phyloP scores from a whole-genome alignment of 352 stramenopile genomes.

The Phytophthora vignae region DNA sequence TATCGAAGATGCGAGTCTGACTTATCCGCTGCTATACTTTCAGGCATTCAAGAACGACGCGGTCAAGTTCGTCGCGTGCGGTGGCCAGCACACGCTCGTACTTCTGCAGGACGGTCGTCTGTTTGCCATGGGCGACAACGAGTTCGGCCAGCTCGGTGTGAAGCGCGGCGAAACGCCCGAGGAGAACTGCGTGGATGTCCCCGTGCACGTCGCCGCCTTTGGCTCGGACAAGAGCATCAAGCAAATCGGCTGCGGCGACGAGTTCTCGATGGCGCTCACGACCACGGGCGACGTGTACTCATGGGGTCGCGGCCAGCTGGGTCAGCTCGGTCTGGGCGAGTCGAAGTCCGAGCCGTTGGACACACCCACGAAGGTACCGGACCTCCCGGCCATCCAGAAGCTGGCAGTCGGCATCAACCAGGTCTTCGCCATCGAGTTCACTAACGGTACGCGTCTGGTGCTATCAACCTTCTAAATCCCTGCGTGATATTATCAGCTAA shows the following conservation, averaged over 20 bases:
- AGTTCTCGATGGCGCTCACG: slow-evolving; percentile 73
- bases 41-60: slow-evolving; percentile 65
- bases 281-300: slow-evolving; percentile 63
- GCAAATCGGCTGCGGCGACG: slow-evolving; percentile 65
- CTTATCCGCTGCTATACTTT: background rate
- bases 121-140: slow-evolving; percentile 80
- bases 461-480: background rate
- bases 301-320: slow-evolving; percentile 78
- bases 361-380: slow-evolving; percentile 60
- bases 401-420: slow-evolving; percentile 75
- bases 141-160: slow-evolving; percentile 71
- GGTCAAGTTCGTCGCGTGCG: slow-evolving; percentile 70
- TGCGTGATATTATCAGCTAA: background rate
- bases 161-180: slow-evolving; percentile 38
- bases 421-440: slow-evolving; percentile 82
- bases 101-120: slow-evolving; percentile 67
- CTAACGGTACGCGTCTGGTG: slow-evolving; percentile 52
- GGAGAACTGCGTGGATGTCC: slow-evolving; percentile 45
- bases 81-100: slow-evolving; percentile 75
- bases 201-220: slow-evolving; percentile 42
- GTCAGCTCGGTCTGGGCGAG: slow-evolving; percentile 69
- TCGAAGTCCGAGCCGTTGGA: slow-evolving; percentile 41
- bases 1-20: too few relatives aligned
- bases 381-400: slow-evolving; percentile 68
- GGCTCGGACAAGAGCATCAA: slow-evolving; percentile 38